These are phyloP conservation scores for Aspergillus fructus DNA, from an alignment of 2,329 filamentous ascomycete species.

Conservation along the genomic window DNA sequence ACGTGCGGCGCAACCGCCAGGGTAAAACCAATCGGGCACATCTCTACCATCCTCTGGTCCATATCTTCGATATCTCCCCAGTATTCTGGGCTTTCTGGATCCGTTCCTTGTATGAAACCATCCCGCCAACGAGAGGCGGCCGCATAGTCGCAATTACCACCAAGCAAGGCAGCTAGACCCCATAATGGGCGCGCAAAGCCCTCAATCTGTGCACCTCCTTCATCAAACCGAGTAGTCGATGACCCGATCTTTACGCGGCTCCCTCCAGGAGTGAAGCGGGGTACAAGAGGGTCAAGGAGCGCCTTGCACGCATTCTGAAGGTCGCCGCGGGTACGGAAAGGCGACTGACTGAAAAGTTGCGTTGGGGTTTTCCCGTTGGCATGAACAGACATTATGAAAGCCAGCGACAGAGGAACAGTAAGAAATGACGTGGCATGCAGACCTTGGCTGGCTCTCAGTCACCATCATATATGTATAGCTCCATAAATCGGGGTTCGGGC, in stretches of 20 bases:
- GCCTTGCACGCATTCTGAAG: slow-evolving; percentile 61
- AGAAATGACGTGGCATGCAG: not conserved
- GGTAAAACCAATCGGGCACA: slow-evolving; percentile 75
- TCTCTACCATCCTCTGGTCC: slow-evolving; percentile 82
- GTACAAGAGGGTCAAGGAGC: slow-evolving; percentile 68
- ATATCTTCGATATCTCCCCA: slow-evolving; percentile 76
- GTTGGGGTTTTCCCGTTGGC: slow-evolving; percentile 31
- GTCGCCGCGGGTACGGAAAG: slow-evolving; percentile 29
- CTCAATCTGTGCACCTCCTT: slow-evolving; percentile 74
- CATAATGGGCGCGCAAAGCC: slow-evolving; percentile 73
- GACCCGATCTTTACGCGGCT: slow-evolving; percentile 67
- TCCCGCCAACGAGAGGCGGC: slow-evolving; percentile 67
- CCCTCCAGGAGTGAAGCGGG: slow-evolving; percentile 68
- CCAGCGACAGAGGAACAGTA: not conserved
- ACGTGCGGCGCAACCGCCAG: slow-evolving; percentile 64
- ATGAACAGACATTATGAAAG: slow-evolving; percentile 28
- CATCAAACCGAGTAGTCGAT: slow-evolving; percentile 74
- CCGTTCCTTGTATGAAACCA: slow-evolving; percentile 68
- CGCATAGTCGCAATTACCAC: slow-evolving; percentile 64
- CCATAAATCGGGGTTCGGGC: not conserved
- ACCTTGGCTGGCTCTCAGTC: not conserved
- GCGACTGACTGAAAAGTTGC: slow-evolving; percentile 28
- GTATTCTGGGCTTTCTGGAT: slow-evolving; percentile 68
- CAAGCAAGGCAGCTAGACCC: slow-evolving; percentile 70
- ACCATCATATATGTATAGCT: slow-evolving; percentile 5